Evolutionary conservation across 2,329 filamentous ascomycete genomes (phyloP), one percentile per base, ranked within the genome.

Genomic region (Botryosphaeria dothidea): DNA sequence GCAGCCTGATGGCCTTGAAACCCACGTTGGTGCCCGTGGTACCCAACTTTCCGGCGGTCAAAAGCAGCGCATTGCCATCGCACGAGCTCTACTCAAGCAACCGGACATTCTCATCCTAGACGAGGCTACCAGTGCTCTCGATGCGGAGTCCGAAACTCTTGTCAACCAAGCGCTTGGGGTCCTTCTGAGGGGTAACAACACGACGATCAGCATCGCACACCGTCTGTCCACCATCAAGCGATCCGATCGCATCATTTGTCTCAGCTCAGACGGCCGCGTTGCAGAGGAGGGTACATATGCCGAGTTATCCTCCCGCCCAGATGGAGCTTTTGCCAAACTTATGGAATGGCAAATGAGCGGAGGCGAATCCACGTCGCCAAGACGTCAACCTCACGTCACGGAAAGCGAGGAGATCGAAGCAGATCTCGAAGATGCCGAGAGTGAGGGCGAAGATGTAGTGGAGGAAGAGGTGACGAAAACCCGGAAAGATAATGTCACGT

Each of bases 261-360:
- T 99, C 43, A 90, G 90, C 66, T 88, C 85, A 65, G 90, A 97
- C 72, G 96, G 95, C 68, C 90, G 86, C 66, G 94, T 99, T 3
- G 95, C 94, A 2, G 94, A 99, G 77, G 91, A 91, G 68, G 95
- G 95, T 65, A 90, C 90, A 65, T 99, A 96, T 76, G 80, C 84
- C 25, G 86, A 92, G 68, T 85, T 99, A 23, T 91, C 89, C 61
- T 83, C 85, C 4, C 87, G 92, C 66, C 85, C 86, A 17, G 82
- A 90, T 9, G 96, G 94, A 61, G 92, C 93, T 1, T 99, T 99
- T 74, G 94, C 89, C 71, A 95, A 91, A 79, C 83, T 99, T 62
- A 99, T 99, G 95, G 94, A 98, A 79, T 98, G 93, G 93, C 95
- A 99, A 80, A 91, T 98, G 87, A 95, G 86, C 71, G 94, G 93